phyloP scores from a whole-genome alignment of 305 asterid species.

The Ajuga reptans region DNA sequence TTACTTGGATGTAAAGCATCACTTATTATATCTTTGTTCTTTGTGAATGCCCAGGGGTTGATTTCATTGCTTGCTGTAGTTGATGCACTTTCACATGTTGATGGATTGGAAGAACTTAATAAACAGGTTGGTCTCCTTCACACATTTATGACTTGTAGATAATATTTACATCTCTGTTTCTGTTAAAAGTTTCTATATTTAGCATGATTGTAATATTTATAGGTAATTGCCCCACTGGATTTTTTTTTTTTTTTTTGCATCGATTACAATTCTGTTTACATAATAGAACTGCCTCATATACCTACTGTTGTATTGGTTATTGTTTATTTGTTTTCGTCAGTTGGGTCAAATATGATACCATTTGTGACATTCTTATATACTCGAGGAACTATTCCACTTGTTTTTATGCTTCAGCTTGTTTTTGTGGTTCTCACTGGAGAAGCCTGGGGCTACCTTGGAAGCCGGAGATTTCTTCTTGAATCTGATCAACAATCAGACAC shows the following conservation, averaged over 20 bases:
- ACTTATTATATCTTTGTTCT: slow-evolving; percentile 16
- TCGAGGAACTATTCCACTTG: slow-evolving; percentile 8
- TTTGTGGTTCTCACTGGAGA: slow-evolving; percentile 93
- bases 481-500: slow-evolving; percentile 66
- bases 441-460: slow-evolving; percentile 96
- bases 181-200: slow-evolving; percentile 8
- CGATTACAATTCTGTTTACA: not conserved
- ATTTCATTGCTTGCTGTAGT: slow-evolving; percentile 88
- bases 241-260: slow-evolving; percentile 1
- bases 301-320: slow-evolving; percentile 14
- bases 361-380: slow-evolving; percentile 10
- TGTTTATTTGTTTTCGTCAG: not conserved
- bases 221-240: not conserved
- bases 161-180: not conserved
- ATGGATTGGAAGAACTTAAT: slow-evolving; percentile 49
- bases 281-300: not conserved
- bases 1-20: slow-evolving; percentile 18
- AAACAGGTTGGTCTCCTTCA: slow-evolving; percentile 58
- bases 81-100: slow-evolving; percentile 72
- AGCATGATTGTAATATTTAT: not conserved
- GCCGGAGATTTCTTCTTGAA: slow-evolving; percentile 81
- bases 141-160: slow-evolving; percentile 1
- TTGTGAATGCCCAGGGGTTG: slow-evolving; percentile 51
- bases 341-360: not conserved
- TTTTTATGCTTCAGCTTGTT: slow-evolving; percentile 61